These are phyloP conservation scores for Zygoascus flipseniorum DNA, from an alignment of 805 yeast species.

Conservation along the genomic window DNA sequence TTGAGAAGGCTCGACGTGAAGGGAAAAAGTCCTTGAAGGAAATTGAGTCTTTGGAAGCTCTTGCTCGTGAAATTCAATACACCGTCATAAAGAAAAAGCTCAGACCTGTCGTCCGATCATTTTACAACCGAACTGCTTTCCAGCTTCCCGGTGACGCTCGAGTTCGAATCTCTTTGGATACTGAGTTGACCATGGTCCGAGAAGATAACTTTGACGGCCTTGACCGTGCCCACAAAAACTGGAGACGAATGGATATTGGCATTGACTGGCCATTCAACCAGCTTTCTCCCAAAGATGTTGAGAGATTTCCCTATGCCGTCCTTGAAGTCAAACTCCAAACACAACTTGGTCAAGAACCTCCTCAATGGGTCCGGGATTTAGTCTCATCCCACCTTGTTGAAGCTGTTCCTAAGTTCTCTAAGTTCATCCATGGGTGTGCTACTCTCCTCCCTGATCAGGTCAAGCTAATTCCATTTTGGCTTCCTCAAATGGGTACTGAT, in stretches of 20 bases:
- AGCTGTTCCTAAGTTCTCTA: constrained; percentile 96
- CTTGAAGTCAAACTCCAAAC: constrained; percentile 96
- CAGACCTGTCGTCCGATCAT: constrained; percentile 92
- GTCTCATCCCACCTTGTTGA: constrained; percentile 90
- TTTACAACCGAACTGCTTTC: constrained; percentile 97
- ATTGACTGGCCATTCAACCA: constrained; percentile 93
- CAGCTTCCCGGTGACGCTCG: constrained; percentile 99
- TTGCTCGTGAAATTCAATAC: constrained; percentile 91
- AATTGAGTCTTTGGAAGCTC: constrained; percentile 82
- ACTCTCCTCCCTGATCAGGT: constrained; percentile 79
- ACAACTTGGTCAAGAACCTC: constrained; percentile 98
- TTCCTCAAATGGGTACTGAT: constrained; percentile 93
- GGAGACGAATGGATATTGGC: constrained; percentile 99
- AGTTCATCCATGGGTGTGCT: constrained; percentile 95
- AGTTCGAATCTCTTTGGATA: constrained; percentile 95
- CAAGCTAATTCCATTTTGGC: constrained; percentile 89
- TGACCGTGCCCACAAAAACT: constrained; percentile 83
- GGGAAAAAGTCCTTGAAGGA: constrained; percentile 83
- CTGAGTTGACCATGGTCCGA: constrained; percentile 94
- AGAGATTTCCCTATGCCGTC: constrained; percentile 95
- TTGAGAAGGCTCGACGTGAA: constrained; percentile 86
- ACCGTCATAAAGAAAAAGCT: constrained; percentile 72
- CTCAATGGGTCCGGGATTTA: constrained; percentile 91
- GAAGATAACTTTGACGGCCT: constrained; percentile 94
- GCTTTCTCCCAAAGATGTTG: constrained; percentile 74